Evolutionary conservation across 2,329 filamentous ascomycete genomes (phyloP).

Genomic region (Diaporthe citrichinensis): DNA sequence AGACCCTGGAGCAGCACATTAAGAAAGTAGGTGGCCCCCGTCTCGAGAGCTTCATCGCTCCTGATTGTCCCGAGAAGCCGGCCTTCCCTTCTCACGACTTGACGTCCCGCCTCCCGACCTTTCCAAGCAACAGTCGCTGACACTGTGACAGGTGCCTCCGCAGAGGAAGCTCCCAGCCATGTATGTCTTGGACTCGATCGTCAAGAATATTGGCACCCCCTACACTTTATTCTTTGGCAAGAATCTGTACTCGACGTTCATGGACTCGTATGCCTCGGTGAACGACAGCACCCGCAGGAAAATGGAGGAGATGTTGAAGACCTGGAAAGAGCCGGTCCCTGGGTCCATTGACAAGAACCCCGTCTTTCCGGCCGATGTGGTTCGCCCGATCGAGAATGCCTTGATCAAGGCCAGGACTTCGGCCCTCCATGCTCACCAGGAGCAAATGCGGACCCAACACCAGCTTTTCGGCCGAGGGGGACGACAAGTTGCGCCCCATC

Average conservation of each 20-base stretch:
- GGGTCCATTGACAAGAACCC: slow-evolving; percentile 93
- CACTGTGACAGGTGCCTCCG: slow-evolving; percentile 78
- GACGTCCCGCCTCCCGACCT: not conserved
- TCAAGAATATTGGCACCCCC: slow-evolving; percentile 98
- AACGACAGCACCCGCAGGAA: slow-evolving; percentile 86
- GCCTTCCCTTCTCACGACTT: not conserved
- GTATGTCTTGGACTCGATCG: slow-evolving; percentile 97
- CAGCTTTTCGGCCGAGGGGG: slow-evolving; percentile 67
- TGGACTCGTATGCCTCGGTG: slow-evolving; percentile 95
- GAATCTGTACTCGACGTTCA: slow-evolving; percentile 93
- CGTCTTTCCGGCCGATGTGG: slow-evolving; percentile 90
- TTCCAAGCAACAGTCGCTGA: slow-evolving; percentile 43
- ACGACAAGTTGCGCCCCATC: slow-evolving; percentile 66
- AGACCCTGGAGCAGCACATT: slow-evolving; percentile 92
- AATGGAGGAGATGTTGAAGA: slow-evolving; percentile 97
- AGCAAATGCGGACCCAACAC: slow-evolving; percentile 68
- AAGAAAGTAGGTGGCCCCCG: slow-evolving; percentile 80
- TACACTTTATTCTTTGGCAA: slow-evolving; percentile 96
- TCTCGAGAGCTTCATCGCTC: slow-evolving; percentile 24
- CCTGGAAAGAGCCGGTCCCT: slow-evolving; percentile 97
- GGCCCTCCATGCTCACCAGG: slow-evolving; percentile 71
- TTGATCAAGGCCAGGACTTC: slow-evolving; percentile 83
- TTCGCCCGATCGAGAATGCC: slow-evolving; percentile 92
- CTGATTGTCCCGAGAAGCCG: slow-evolving; percentile 14
- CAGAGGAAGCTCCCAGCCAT: slow-evolving; percentile 94